phyloP scores from a whole-genome alignment of 2,329 filamentous ascomycete species.

The Colletotrichum liriopes region DNA sequence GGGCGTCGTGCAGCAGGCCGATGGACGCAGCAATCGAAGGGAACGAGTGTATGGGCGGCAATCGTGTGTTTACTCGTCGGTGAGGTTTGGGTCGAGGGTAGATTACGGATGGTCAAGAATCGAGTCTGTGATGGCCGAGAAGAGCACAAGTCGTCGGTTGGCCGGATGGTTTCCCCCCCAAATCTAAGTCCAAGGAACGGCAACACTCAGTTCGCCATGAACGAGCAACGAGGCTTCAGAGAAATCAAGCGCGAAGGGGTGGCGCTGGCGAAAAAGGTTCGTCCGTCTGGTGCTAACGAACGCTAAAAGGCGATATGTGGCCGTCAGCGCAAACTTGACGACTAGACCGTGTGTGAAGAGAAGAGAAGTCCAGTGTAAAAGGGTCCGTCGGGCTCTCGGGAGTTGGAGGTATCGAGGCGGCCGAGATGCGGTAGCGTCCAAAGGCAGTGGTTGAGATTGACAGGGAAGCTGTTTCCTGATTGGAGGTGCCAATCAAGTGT shows the following conservation, averaged over 20 bases:
- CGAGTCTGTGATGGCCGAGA: conserved; percentile 10
- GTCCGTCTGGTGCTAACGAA: conserved; percentile 37
- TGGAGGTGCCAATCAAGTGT: conserved; percentile 29
- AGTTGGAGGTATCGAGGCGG: conserved; percentile 36
- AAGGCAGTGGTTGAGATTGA: conserved; percentile 34
- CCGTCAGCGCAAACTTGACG: conserved; percentile 39
- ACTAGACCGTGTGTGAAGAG: conserved; percentile 20
- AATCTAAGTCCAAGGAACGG: conserved; percentile 32
- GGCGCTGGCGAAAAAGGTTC: conserved; percentile 38
- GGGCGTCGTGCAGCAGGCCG: conserved; percentile 10
- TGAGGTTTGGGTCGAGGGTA: not conserved
- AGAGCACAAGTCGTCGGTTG: conserved; percentile 16
- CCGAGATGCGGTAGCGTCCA: conserved; percentile 22
- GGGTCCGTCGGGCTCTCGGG: conserved; percentile 29
- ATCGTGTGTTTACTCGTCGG: conserved; percentile 21
- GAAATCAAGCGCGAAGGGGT: conserved; percentile 36
- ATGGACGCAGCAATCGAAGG: conserved; percentile 16
- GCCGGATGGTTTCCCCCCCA: conserved; percentile 31
- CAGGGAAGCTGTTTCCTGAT: conserved; percentile 36
- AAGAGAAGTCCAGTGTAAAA: conserved; percentile 11
- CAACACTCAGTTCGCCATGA: conserved; percentile 40
- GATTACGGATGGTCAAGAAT: conserved; percentile 13
- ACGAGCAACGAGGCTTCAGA: conserved; percentile 6
- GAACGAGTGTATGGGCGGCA: conserved; percentile 30
- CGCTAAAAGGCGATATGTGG: conserved; percentile 37